Evolutionary conservation across 371 early-diverging fungal genomes (phyloP), one percentile per base, ranked within the genome.

Genomic region (Mucor piriformis): DNA sequence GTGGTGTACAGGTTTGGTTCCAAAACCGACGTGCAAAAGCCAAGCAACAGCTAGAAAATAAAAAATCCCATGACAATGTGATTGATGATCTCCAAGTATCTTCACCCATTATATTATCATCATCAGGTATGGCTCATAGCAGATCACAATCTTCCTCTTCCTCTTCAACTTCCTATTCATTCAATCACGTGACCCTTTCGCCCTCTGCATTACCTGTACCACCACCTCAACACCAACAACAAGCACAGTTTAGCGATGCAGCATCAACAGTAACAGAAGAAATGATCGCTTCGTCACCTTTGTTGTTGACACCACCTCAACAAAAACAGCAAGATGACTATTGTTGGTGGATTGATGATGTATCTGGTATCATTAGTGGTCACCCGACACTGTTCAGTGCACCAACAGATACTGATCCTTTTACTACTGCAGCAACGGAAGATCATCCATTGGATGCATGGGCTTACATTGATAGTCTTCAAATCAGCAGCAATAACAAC

Each of bases 1-100:
- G 94, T 40, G 82, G 84, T 5, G 89, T 95, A 4, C 93, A 95
- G 69, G 88, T 95, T 46, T 95, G 95, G 95, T 95, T 95, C 76
- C 95, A 95, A 67, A 95, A 95, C 78, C 81, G 91, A 46, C 81
- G 95, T 33, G 93, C 93, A 43, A 94, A 92, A 69, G 77, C 73
- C 43, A 84, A 84, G 64, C 74, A 60, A 15, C 57, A 54, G 21
- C 20, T 29, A 15, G 80, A 83, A 64, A 71, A 54, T 15, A 54
- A 55, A 16, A 54, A 53, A 33, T 32, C 53, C 1, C 32, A 61
- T 46, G 46, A 46, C 11, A 24, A 13, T 24, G 5, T 46, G 11
- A 46, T 46, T 46, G 46, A 46, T 24, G 25, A 24, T 24, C 46
- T 46, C 18, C 42, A 42, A 42, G 42, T 42, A 42, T 42, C 42